Base-by-base conservation (phyloP, 768 basidiomycete species). In the Boletellus emodensis region DNA sequence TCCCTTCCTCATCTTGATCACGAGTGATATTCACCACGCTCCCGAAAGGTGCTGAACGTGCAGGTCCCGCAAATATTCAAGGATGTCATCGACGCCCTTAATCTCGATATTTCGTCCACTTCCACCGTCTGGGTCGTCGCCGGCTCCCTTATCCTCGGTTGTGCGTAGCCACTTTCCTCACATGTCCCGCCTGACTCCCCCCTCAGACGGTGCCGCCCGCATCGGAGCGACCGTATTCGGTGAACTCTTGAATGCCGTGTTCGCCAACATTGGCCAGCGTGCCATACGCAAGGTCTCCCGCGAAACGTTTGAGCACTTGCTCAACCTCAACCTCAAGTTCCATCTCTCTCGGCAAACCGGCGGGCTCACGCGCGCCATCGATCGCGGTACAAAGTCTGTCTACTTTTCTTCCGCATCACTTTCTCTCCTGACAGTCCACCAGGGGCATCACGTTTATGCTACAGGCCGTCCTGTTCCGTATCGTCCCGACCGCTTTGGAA, bases 31-130 rank as follows among this genome's bases (percentile, higher is more conserved):
- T 54, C 46, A 61, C 22, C 14, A n/a, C 35, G 7, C 4, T n/a
- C 12, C 13, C 4, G 11, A 39, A 48, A 94, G 93, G 71, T 96
- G 39, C 71, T 97, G 49, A 99, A 97, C 65, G 96, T 99, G 1
- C 95, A 98, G 77, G 94, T 99, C n/a, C 96, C 96, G 1, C 81
- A 91, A 57, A 73, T 98, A 53, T 99, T 99, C 80, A 98, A 97
- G 70, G 69, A 77, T 24, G 81, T 99, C 38, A 84, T 99, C 46
- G 95, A 99, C 65, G 69, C 89, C 1, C 74, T 99, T 54, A 96
- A 97, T 61, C 74, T 98, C 30, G 83, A 88, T 24, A 75, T 96
- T 32, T 80, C 85, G 12, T 70, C 83, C 12, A 65, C 75, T 7
- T 80, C 85, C 5, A 93, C 94, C 0, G 92, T 90, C 3, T 95